A percentile compares a stretch with the other conserved stretches of the same genome.
These are phyloP conservation scores for Marchantia polymorpha DNA, from an alignment of 225 moss, liverwort and hornwort species.

Conservation along the genomic window DNA sequence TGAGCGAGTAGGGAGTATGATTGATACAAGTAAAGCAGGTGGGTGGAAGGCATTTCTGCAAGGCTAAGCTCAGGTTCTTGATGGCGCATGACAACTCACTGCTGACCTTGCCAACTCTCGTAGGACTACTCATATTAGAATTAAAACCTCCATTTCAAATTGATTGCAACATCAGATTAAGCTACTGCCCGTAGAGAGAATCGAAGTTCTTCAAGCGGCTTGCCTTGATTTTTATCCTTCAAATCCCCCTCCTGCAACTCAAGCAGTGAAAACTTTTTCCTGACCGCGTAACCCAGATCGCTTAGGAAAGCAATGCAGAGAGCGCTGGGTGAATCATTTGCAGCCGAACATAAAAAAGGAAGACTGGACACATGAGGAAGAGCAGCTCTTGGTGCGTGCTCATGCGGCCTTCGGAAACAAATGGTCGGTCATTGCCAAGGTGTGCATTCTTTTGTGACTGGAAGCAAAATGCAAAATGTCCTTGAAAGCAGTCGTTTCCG, in stretches of 20 bases:
- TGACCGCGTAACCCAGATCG: slow-evolving; percentile 44
- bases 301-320: slow-evolving; percentile 68
- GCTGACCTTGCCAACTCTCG: neutral
- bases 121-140: too few species aligned
- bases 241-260: neutral
- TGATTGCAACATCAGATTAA: too few species aligned
- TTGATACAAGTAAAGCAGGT: slow-evolving; percentile 13
- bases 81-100: neutral
- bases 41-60: neutral
- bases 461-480: too few species aligned
- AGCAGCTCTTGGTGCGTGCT: slow-evolving; percentile 60
- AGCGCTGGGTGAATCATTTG: slow-evolving; percentile 66
- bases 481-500: too few species aligned
- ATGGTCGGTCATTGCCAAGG: slow-evolving; percentile 78
- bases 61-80: neutral
- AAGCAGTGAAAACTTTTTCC: slow-evolving; percentile 1
- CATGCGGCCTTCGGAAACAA: slow-evolving; percentile 65
- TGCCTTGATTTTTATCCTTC: neutral
- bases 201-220: neutral
- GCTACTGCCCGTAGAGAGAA: neutral
- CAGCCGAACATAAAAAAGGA: slow-evolving; percentile 64
- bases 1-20: neutral
- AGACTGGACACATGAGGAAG: slow-evolving; percentile 64
- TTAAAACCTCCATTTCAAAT: too few species aligned
- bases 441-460: slow-evolving; percentile 2